A percentile compares a stretch with the other conserved stretches of the same genome.
Evolutionary conservation across 179 eudicot genomes (phyloP).

Genomic region (Carnegiea gigantea): DNA sequence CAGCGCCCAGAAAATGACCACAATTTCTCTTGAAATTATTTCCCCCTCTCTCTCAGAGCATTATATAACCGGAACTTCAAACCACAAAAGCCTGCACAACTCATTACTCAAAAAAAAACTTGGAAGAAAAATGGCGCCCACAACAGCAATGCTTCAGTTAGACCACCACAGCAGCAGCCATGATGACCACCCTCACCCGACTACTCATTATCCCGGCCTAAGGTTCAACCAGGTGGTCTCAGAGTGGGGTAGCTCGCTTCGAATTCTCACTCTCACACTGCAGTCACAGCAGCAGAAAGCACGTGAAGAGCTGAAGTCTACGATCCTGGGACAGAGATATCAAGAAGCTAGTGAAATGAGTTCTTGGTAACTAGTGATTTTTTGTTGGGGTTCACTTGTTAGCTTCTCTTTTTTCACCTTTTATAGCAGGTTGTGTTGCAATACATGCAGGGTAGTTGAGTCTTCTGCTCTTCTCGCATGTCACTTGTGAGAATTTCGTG

Average conservation of each 20-base stretch:
- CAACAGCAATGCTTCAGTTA: background rate
- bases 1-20: background rate
- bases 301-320: background rate
- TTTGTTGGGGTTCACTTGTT: background rate
- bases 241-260: background rate
- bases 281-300: background rate
- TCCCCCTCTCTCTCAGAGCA: background rate
- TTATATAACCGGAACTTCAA: background rate
- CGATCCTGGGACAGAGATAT: conserved; percentile 2
- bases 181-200: too few species aligned
- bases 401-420: background rate
- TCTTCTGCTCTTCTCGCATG: too few species aligned
- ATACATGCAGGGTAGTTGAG: background rate
- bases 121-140: background rate
- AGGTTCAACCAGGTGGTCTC: background rate
- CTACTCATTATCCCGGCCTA: too few species aligned
- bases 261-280: background rate
- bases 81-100: background rate
- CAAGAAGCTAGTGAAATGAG: conserved; percentile 26
- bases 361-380: background rate
- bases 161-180: background rate
- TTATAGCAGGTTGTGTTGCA: background rate
- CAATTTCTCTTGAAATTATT: background rate
- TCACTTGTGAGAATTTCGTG: too few species aligned
- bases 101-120: background rate